Conservation (phyloP, 805 yeast genomes). For the Candida rishiriensis region DNA sequence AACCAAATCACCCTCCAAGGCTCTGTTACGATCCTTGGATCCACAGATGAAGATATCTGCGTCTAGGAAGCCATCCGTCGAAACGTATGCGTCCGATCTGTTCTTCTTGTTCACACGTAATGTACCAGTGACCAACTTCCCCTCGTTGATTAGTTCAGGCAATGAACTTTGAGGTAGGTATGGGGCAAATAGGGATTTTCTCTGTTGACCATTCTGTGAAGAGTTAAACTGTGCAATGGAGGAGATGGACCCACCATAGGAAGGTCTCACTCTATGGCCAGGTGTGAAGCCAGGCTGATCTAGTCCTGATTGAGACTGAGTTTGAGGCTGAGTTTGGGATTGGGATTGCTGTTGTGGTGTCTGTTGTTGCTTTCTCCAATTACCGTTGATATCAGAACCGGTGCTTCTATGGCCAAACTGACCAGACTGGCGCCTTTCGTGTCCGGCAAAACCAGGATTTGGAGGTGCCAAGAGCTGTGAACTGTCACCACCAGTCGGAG, state of each 20-base stretch:
- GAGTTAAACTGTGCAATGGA: conserved; percentile 37
- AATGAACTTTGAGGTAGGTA: conserved; percentile 90
- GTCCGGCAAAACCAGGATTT: conserved; percentile 44
- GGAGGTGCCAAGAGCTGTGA: conserved; percentile 42
- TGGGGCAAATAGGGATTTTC: conserved; percentile 91
- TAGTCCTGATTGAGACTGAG: conserved; percentile 8
- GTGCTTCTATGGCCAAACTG: conserved; percentile 37
- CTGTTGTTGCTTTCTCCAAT: conserved; percentile 63
- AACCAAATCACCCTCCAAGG: conserved; percentile 92
- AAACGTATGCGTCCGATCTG: conserved; percentile 96
- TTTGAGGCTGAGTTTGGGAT: conserved; percentile 2
- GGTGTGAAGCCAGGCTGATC: conserved; percentile 50
- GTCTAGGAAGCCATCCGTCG: conserved; percentile 91
- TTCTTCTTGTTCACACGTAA: conserved; percentile 93
- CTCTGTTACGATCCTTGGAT: conserved; percentile 95
- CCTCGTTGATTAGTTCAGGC: conserved; percentile 85
- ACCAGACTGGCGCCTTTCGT: conserved; percentile 40
- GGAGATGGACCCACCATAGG: conserved; percentile 62
- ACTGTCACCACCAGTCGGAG: conserved; percentile 39
- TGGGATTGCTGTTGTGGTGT: conserved; percentile 21
- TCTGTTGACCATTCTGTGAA: conserved; percentile 36
- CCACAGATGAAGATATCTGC: conserved; percentile 98
- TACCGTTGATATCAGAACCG: conserved; percentile 45
- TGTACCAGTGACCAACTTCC: conserved; percentile 87
- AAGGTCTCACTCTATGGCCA: conserved; percentile 74